Base-by-base conservation (phyloP, 352 stramenopile species). In the Globisporangium mamillatum region DNA sequence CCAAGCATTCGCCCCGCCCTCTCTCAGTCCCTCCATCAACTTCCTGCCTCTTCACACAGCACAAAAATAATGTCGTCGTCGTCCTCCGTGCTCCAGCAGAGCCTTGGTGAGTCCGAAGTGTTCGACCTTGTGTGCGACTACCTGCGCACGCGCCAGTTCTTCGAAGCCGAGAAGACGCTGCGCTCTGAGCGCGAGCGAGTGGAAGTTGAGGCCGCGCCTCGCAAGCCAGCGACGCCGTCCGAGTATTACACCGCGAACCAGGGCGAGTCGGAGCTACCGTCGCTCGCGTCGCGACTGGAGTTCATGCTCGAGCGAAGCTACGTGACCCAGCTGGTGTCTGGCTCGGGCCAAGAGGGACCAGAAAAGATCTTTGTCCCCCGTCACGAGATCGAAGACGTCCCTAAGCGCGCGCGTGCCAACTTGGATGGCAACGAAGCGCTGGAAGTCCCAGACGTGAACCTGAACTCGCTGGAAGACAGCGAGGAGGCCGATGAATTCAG, bases 71-170 rank as follows among this genome's bases (percentile, higher is more conserved):
- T 85, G 72, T 81, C 82, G 27, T 91, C 83, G 4, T 90, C 83
- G 24, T 86, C 78, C 18, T 68, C 81, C 0, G 80, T 81, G 54
- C 70, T 93, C 36, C 88, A 94, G 73, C 88, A 95, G 72, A 91
- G 75, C 60, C 69, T 95, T 9, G 88, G 88, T 56, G 88, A 95
- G 68, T 83, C 86, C 3, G 88, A 95, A 75, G 88, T 95, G 20
- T 95, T 95, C 64, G 88, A 95, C 67, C 84, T 95, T 63, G 88
- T 95, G 12, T 95, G 88, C 70, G 88, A 95, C 74, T 95, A 95
- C 74, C 73, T 95, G 61, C 88, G 88, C 67, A 94, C 88, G 57
- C 86, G 88, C 22, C 85, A 95, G 75, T 95, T 95, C 75, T 95
- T 93, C 67, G 75, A 94, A 56, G 88, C 88, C 9, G 88, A 95